Base-by-base conservation (phyloP, 345 rosid genomes). In the Gossypium longicalyx region DNA sequence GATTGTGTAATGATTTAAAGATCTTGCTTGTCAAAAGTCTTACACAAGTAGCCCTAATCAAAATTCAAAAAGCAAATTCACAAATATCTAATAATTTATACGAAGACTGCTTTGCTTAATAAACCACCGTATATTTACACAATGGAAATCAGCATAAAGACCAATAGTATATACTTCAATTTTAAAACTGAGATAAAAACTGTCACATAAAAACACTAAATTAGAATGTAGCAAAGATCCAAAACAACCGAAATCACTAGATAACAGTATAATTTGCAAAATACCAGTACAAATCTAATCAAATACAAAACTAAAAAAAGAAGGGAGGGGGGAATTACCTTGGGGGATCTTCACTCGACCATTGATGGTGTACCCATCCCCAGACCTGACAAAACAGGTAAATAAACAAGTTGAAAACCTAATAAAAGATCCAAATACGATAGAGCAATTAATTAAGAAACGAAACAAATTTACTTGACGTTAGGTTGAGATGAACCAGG, bases 331-430 rank as follows among this genome's bases (percentile, higher is more conserved):
- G 52, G 20, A 83, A 2, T 52, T 80, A 93, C 99, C 88, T 9
- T 85, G 77, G 69, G 87, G 87, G 63, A 93, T 73, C 87, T 82
- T 89, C 38, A 93, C 95, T 72, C 97, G 89, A 72, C 99, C 99
- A 22, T 83, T 91, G 65, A 95, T 89, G 12, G 86, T 74, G 85
- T 80, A 82, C 47, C 94, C 91, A 77, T 93, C 95, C 13, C 74
- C 86, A 63, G 89, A 82, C 85, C 99, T 90, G 85, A 56, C 73
- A 11, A 72, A 68, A 58, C n/a, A 53, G 27, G 49, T 64, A 70
- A 9, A 68, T 9, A 34, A 43, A 43, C n/a, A 58, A n/a, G 38
- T 17, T 17, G 38, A 67, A 67, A 61, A 74, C 22, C 20, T 3
- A 12, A 73, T 7, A 67, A 47, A 44, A 22, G 44, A 27, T 61